Base-by-base conservation (phyloP, 768 basidiomycete species). In the Pseudohyphozyma bogoriensis region DNA sequence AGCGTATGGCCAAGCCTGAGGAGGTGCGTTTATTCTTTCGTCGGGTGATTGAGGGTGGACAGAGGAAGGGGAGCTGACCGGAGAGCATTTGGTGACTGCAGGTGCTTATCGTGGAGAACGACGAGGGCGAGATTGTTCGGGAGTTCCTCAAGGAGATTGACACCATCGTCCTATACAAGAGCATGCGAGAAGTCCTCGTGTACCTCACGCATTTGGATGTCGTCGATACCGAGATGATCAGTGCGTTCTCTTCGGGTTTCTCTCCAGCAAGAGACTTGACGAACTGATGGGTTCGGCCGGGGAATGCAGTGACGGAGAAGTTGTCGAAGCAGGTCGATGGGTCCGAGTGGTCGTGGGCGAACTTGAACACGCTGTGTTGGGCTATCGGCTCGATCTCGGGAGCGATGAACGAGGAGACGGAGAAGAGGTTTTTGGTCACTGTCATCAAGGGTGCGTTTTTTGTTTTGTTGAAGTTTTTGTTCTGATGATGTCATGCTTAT, bases 261-360 rank as follows among this genome's bases (percentile, higher is more conserved):
- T 35, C 37, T 12, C 13, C 37, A n/a, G 3, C 35, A 37, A 20
- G 5, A 35, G 28, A 18, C 32, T 13, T 4, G 3, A 24, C 13
- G 44, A 7, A 24, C 42, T 33, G 32, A 45, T 20, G 31, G 18
- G 22, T 29, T 33, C 18, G 22, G 4, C 12, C 13, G 18, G 2
- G 35, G 12, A 26, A 2, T 47, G 40, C 64, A 65, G 64, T 99
- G 70, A 95, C 92, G 40, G 93, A 96, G 77, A 99, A 99, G 75
- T 79, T 97, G 52, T 81, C 87, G 45, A 95, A 92, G 76, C 95
- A 99, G 79, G 92, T 77, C 55, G 69, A 74, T 62, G 57, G 55
- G 1, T 95, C 86, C 15, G 95, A 99, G 75, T 99, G 95, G 95
- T 95, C 91, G 31, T 99, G 95, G 95, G 87, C 95, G 69, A 97